Conservation (phyloP, 352 stramenopile species). For the Phytophthora quininea region DNA sequence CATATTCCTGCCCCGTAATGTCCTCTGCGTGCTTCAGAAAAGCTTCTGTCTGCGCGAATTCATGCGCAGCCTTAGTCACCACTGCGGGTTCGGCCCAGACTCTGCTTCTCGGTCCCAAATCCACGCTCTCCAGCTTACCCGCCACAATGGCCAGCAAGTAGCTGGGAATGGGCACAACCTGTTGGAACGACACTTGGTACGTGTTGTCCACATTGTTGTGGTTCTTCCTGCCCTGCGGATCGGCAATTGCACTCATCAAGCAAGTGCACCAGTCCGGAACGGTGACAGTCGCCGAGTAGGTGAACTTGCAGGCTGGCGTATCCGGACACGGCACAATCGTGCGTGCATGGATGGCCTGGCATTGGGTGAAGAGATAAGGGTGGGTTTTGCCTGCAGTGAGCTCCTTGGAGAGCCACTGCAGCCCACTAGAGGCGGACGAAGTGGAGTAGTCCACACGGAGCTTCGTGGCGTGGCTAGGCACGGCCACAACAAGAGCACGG, state of each 20-base stretch:
- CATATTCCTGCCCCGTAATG: conserved; percentile 92
- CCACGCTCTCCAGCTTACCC: conserved; percentile 85
- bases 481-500: conserved; percentile 56
- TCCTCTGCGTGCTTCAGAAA: conserved; percentile 93
- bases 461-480: conserved; percentile 49
- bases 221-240: conserved; percentile 29
- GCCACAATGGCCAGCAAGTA: conserved; percentile 95
- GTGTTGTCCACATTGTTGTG: conserved; percentile 22
- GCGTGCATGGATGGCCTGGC: conserved; percentile 94
- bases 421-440: conserved; percentile 64
- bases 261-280: conserved; percentile 92
- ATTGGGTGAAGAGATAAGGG: conserved; percentile 96
- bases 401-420: conserved; percentile 93
- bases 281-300: conserved; percentile 92
- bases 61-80: conserved; percentile 90
- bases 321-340: conserved; percentile 95
- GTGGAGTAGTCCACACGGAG: conserved; percentile 86
- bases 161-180: conserved; percentile 92
- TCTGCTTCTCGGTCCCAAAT: conserved; percentile 82
- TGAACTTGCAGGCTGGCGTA: conserved; percentile 93
- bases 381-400: conserved; percentile 94
- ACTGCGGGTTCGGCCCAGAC: conserved; percentile 95
- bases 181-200: conserved; percentile 82
- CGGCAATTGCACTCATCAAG: conserved; percentile 89
- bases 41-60: conserved; percentile 95